Evolutionary conservation across 805 yeast species (phyloP).

Genomic region (Pichia occidentalis): DNA sequence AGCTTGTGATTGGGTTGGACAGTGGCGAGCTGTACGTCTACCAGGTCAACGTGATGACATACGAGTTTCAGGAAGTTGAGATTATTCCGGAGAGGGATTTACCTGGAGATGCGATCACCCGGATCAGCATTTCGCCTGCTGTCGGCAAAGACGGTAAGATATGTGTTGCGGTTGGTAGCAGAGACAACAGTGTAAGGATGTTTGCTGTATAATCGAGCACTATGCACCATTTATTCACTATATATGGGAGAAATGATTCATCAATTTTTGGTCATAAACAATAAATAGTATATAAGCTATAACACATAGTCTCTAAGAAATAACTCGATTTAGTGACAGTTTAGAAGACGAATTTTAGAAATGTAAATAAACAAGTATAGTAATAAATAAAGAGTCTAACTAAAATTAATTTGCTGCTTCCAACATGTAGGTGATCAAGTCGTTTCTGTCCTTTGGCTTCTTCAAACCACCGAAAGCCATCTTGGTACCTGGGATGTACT

Average conservation of each 20-base stretch:
- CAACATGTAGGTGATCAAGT: slow-evolving; percentile 79
- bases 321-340: not conserved
- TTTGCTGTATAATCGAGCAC: slow-evolving; percentile 4
- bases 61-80: slow-evolving; percentile 25
- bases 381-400: not conserved
- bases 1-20: slow-evolving; percentile 65
- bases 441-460: slow-evolving; percentile 98
- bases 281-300: slow-evolving; percentile 1
- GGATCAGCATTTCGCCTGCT: slow-evolving; percentile 50
- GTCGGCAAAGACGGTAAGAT: slow-evolving; percentile 19
- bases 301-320: slow-evolving; percentile 2
- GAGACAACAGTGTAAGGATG: slow-evolving; percentile 54
- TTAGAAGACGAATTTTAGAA: not conserved
- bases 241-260: no score
- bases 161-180: slow-evolving; percentile 54
- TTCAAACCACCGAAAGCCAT: slow-evolving; percentile 99
- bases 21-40: slow-evolving; percentile 51
- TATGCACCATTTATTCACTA: no score
- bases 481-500: slow-evolving; percentile 99
- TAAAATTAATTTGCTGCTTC: slow-evolving; percentile 41
- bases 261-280: slow-evolving; percentile 2
- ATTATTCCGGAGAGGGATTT: slow-evolving; percentile 35
- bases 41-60: slow-evolving; percentile 26
- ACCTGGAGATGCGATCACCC: slow-evolving; percentile 58
- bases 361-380: not conserved